Percentiles rank a stretch among this genome's conserved stretches.
Conservation (phyloP, 2,329 filamentous ascomycete species). For the Delphinella strobiligena region DNA sequence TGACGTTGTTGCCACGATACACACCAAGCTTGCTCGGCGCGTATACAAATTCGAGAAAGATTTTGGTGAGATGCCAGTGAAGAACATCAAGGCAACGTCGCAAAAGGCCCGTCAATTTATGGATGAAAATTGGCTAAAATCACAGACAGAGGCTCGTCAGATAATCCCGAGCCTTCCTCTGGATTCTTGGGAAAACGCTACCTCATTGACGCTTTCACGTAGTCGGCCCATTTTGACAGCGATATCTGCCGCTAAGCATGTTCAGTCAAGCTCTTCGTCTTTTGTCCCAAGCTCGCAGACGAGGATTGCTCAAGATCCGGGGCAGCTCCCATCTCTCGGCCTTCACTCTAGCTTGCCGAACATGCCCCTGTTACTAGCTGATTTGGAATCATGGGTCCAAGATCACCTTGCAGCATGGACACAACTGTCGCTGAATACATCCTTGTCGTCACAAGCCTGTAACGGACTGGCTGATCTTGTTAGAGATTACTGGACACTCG, state of each 20-base stretch:
- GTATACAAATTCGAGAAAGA: constrained; percentile 12
- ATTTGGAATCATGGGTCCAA: constrained; percentile 13
- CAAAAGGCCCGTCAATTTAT: background rate
- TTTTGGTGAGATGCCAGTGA: background rate
- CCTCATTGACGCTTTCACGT: constrained; percentile 13
- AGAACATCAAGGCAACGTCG: background rate
- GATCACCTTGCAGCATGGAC: constrained; percentile 11
- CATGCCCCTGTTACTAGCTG: background rate
- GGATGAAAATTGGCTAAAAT: background rate
- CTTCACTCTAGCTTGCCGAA: background rate
- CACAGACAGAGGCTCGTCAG: constrained; percentile 27
- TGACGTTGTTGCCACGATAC: constrained; percentile 13
- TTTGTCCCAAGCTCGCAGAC: background rate
- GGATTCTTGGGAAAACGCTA: constrained; percentile 5
- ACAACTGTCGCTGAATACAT: background rate
- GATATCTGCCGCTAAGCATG: no score
- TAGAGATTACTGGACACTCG: constrained; percentile 11
- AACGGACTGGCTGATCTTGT: constrained; percentile 7
- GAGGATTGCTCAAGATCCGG: background rate
- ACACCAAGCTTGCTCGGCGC: constrained; percentile 15
- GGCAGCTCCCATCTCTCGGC: background rate
- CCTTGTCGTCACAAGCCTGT: constrained; percentile 4
- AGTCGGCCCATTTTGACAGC: constrained; percentile 13
- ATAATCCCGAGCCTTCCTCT: constrained; percentile 9
- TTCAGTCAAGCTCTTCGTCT: background rate